phyloP scores from a whole-genome alignment of 257 asterid genomes.

The Thymus mandschuricus region DNA sequence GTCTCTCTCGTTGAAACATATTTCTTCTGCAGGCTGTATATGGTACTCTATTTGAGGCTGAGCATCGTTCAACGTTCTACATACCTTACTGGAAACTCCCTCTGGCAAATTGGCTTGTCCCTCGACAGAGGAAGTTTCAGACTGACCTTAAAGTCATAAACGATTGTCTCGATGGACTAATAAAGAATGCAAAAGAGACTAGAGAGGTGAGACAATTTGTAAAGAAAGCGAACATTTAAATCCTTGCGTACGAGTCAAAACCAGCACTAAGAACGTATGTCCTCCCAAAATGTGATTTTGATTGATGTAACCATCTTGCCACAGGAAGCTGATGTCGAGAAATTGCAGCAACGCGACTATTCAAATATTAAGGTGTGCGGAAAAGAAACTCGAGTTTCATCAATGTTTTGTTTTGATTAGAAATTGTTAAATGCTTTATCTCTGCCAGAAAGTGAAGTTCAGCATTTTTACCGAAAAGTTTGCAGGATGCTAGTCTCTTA shows the following conservation, averaged over 20 bases:
- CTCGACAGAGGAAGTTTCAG: slow-evolving; percentile 90
- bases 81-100: slow-evolving; percentile 96
- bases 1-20: neutral
- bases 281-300: neutral
- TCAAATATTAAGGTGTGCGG: slow-evolving; percentile 72
- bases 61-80: slow-evolving; percentile 96
- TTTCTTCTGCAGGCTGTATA: slow-evolving; percentile 74
- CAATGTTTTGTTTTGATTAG: slow-evolving; percentile 13
- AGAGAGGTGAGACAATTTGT: slow-evolving; percentile 68
- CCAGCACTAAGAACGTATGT: neutral
- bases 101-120: slow-evolving; percentile 84
- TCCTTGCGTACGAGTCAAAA: neutral
- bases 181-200: slow-evolving; percentile 87
- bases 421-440: slow-evolving; percentile 20
- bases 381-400: slow-evolving; percentile 25
- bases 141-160: slow-evolving; percentile 86
- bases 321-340: slow-evolving; percentile 96
- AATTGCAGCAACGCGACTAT: slow-evolving; percentile 95
- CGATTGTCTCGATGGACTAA: slow-evolving; percentile 87
- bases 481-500: slow-evolving; percentile 98
- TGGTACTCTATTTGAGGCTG: slow-evolving; percentile 98
- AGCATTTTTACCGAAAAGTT: slow-evolving; percentile 54
- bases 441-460: slow-evolving; percentile 40
- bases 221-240: slow-evolving; percentile 4
- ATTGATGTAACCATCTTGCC: slow-evolving; percentile 9